Base-by-base conservation (phyloP, 805 yeast species). In the Zygotorulaspora chibaensis region DNA sequence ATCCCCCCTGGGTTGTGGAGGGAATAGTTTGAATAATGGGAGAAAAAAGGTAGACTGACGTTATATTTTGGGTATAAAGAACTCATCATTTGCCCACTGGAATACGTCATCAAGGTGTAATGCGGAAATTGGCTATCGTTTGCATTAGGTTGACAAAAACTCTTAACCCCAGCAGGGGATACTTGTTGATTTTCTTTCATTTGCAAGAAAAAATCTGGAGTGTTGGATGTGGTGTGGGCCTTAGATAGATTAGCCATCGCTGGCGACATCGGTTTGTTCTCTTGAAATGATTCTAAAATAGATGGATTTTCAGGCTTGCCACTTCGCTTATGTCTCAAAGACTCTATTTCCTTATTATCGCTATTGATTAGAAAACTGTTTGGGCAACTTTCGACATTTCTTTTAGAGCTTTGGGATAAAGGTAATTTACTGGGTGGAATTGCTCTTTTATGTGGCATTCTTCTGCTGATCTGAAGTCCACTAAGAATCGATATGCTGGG, bases 361-460 rank as follows among this genome's bases (percentile, higher is more conserved):
- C 35, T 35, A 17, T 28, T 17, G n/a, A 20, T n/a, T 20, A 46
- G 20, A 13, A 48, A 42, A 34, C 48, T 52, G 34, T 46, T 50
- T 12, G 55, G 52, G 40, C 56, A 52, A 17, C 56, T 50, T 34
- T 54, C 56, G n/a, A 47, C 18, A 27, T 52, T 50, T 17, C 41
- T 36, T 18, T 40, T 36, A 8, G 42, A 31, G 15, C 45, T 38
- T n/a, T 35, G 37, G 16, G 42, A 20, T 12, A 35, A 26, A 8
- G 48, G 44, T 9, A 42, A 31, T 26, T 40, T 44, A 8, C 36
- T 38, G 16, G 26, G 40, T 29, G 52, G 35, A 13, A 25, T 23
- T 29, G 30, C 27, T 27, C 52, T 43, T 31, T 45, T 46, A 16
- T 44, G 48, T 12, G 48, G 48, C 52, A 48, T 48, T 18, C 20